Evolutionary conservation across 2,329 filamentous ascomycete species (phyloP).

Genomic region (Aspergillus caelatus): DNA sequence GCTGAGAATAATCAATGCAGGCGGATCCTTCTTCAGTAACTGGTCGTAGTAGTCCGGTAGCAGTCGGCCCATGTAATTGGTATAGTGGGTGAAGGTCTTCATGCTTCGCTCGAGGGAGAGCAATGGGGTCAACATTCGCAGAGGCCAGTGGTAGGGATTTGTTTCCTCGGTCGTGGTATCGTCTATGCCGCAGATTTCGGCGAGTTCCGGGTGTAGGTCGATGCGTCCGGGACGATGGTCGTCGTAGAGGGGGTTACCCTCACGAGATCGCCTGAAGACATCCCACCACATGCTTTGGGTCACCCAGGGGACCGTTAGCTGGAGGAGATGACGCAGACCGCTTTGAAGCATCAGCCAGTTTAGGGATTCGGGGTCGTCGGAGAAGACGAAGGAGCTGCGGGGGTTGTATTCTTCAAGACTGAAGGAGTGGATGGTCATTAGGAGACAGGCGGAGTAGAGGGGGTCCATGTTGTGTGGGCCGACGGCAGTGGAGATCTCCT

Average conservation of each 20-base stretch:
- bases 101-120: slow-evolving; percentile 29
- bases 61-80: slow-evolving; percentile 40
- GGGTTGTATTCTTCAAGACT: slow-evolving; percentile 33
- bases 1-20: slow-evolving; percentile 37
- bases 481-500: slow-evolving; percentile 31
- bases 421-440: slow-evolving; percentile 41
- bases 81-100: slow-evolving; percentile 29
- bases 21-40: slow-evolving; percentile 34
- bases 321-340: slow-evolving; percentile 36
- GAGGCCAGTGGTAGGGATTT: slow-evolving; percentile 42
- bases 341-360: slow-evolving; percentile 42
- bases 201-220: slow-evolving; percentile 34
- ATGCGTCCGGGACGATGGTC: slow-evolving; percentile 31
- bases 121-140: slow-evolving; percentile 38
- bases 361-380: slow-evolving; percentile 31
- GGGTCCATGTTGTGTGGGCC: slow-evolving; percentile 40
- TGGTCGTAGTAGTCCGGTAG: slow-evolving; percentile 31
- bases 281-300: slow-evolving; percentile 39
- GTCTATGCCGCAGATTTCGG: slow-evolving; percentile 39
- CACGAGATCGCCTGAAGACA: slow-evolving; percentile 32
- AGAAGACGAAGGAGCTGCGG: slow-evolving; percentile 40
- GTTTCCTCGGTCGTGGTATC: slow-evolving; percentile 29
- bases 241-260: slow-evolving; percentile 28
- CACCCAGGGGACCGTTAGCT: slow-evolving; percentile 28
- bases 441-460: slow-evolving; percentile 41